Base-by-base conservation (phyloP, 129 eudicot species). In the Saussurea involucrata region DNA sequence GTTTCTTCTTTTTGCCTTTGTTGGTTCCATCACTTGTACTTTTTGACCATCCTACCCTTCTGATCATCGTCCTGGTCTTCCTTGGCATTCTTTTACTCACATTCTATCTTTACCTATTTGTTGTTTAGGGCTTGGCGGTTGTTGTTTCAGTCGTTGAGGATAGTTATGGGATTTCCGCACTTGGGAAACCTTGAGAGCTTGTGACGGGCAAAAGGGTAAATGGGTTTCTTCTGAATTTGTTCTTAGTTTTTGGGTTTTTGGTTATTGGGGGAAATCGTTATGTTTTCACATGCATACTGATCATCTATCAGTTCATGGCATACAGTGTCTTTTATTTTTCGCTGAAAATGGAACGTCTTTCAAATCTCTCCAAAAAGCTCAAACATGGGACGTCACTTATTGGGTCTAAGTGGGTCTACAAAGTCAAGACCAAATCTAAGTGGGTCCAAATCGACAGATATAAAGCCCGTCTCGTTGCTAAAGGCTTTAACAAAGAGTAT, bases 81-180 rank as follows among this genome's bases (percentile, higher is more conserved):
- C 21, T 82, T 5, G 70, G 57, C 17, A 24, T 83, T 42, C 0
- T 76, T 32, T 71, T 69, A 42, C 4, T 55, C 8, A n/a, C 66
- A 21, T 63, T 71, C 25, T 17, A 9, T 53, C 27, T 85, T 11
- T 76, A 90, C 37, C 32, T 85, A 17, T 55, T 71, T 0, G 79
- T 90, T 6, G 66, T 73, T 76, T 82, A 83, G 85, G 24, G 15
- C 21, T 25, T 85, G 58, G 83, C 72, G 4, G 13, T 81, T 1
- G 88, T 83, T 21, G 85, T 85, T 5, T 85, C 92, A 0, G 82
- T 83, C 5, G 46, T 85, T 17, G 92, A 90, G 72, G 87, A 87
- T 44, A 61, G 60, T 60, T 80, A 76, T 25, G 90, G 86, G 44
- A 55, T 72, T 80, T 73, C 20, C 13, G 83, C 86, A 13, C 71